Conservation (phyloP, 768 basidiomycete species). For the Lanmaoa pseudosensibilis region DNA sequence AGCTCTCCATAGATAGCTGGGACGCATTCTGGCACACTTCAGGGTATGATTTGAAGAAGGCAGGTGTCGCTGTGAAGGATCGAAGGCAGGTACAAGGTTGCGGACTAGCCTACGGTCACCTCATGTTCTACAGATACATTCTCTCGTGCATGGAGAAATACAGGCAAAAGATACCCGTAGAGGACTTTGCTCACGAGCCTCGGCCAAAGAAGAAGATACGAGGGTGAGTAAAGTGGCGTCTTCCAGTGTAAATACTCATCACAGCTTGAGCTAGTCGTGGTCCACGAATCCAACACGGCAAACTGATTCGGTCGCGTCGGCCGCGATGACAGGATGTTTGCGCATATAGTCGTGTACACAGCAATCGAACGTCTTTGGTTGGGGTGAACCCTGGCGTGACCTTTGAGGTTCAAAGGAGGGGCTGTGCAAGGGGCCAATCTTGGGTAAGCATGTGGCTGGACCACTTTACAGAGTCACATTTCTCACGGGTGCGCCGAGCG, state of each 20-base stretch:
- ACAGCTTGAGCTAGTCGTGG: conserved; percentile 53
- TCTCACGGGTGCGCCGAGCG: conserved; percentile 28
- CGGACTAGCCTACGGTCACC: background rate
- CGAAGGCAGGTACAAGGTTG: conserved; percentile 52
- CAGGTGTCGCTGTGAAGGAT: conserved; percentile 66
- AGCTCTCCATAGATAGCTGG: conserved; percentile 67
- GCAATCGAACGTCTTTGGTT: conserved; percentile 12
- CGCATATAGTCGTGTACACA: conserved; percentile 11
- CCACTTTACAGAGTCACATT: conserved; percentile 31
- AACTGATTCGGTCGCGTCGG: conserved; percentile 67
- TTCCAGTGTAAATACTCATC: background rate
- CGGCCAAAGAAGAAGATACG: conserved; percentile 75
- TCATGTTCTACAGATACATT: conserved; percentile 57
- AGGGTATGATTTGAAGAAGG: conserved; percentile 58
- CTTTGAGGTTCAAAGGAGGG: conserved; percentile 12
- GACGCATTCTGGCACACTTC: conserved; percentile 66
- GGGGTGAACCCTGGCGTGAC: conserved; percentile 13
- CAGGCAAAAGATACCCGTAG: conserved; percentile 52
- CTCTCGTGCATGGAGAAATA: conserved; percentile 86
- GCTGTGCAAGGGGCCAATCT: conserved; percentile 11
- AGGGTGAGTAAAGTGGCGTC: conserved; percentile 52
- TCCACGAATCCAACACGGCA: conserved; percentile 71
- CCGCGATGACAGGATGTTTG: conserved; percentile 26
- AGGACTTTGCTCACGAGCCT: conserved; percentile 62
- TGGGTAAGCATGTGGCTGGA: conserved; percentile 26